Evolutionary conservation across 495 filamentous ascomycete genomes (phyloP), one percentile per base, ranked within the genome.

Genomic region (Xanthoparmelia taractica): DNA sequence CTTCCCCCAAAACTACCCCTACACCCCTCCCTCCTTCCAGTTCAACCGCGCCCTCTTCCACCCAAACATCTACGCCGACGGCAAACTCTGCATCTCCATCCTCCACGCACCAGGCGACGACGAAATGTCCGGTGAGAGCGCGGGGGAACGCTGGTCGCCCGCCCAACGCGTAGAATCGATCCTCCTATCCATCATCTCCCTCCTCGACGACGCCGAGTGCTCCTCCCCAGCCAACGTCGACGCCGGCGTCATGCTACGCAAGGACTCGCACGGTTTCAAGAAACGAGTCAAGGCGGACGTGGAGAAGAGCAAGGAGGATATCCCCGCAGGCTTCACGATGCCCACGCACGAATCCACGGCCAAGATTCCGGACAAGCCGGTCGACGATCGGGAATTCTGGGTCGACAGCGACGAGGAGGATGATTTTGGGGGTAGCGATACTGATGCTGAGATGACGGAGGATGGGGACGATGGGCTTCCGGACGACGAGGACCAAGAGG

Each of bases 201-300:
- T 98, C 2, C 85, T 98, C 50, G 94, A 98, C 71, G 88, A 95
- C 71, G 90, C 94, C 20, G 94, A 98, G 72, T 88, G 93, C 66
- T 89, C 85, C 63, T 96, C 90, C 8, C 91, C 94, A 0, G 94
- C 94, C 62, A 97, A 98, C 68, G 94, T 97, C 57, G 93, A 97
- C 69, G 94, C 94, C 15, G 84, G 88, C 34, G 87, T 96, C 17
- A 82, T 92, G 81, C 83, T 96, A 57, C 84, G 94, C 60, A 89
- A 90, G 61, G 71, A 87, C 29, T 82, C 83, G 6, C 77, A 79
- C 10, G 67, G 72, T 33, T 98, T 92, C 76, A 87, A 89, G 71
- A 72, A 76, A 57, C 81, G 77, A 65, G 92, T 93, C 6, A 78
- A 76, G 60, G 79, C 81, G 40, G 83, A 89, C 54, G 88, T 93